phyloP scores from a whole-genome alignment of 345 rosid genomes.

The Triadica sebifera region DNA sequence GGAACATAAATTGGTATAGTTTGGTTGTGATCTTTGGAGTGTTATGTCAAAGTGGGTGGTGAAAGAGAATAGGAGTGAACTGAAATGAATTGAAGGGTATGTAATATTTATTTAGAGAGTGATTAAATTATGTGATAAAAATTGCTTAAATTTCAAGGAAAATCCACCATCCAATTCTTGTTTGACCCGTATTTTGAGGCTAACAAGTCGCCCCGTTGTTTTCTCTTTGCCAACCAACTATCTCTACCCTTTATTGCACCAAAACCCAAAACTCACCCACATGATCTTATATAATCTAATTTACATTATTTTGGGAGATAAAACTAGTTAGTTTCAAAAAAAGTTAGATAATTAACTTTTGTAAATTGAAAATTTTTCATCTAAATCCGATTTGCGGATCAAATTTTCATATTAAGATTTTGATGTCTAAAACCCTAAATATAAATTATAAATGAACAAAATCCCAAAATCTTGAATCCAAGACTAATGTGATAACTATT shows the following conservation, averaged over 20 bases:
- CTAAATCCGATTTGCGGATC: too few relatives aligned
- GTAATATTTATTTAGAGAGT: too few relatives aligned
- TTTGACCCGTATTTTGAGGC: conserved; percentile 84
- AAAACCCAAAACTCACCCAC: conserved; percentile 27
- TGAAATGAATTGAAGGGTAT: background rate
- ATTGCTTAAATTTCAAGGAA: conserved; percentile 63
- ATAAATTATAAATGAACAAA: too few relatives aligned
- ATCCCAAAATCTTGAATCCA: too few relatives aligned
- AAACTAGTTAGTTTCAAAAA: too few relatives aligned
- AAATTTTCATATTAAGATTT: too few relatives aligned
- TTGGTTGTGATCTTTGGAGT: conserved; percentile 12
- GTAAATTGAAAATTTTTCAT: too few relatives aligned
- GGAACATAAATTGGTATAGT: too few relatives aligned
- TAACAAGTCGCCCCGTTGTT: conserved; percentile 51
- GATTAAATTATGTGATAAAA: conserved; percentile 6
- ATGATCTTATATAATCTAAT: background rate
- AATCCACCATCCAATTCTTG: conserved; percentile 48
- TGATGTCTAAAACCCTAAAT: too few relatives aligned
- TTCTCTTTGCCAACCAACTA: conserved; percentile 45
- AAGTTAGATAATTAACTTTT: too few relatives aligned
- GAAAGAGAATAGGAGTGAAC: conserved; percentile 24
- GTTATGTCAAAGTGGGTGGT: conserved; percentile 49
- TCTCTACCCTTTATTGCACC: conserved; percentile 16
- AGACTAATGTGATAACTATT: too few relatives aligned
- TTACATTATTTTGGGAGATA: too few relatives aligned